Conservation (phyloP, 1,284 basidiomycete genomes). For the Cronartium quercuum region DNA sequence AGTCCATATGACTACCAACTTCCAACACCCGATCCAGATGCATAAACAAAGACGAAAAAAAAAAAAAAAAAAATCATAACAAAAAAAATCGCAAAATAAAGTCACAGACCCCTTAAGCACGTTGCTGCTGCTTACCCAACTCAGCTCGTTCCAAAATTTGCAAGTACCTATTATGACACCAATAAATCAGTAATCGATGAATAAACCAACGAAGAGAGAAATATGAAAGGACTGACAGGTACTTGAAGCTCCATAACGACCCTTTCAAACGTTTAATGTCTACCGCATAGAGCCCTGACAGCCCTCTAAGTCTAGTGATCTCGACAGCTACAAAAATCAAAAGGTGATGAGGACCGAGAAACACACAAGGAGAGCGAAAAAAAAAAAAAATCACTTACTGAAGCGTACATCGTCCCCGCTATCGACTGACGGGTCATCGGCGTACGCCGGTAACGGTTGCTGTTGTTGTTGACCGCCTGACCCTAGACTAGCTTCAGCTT, state of each 20-base stretch:
- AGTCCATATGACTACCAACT: too few relatives aligned
- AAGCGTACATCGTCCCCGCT: conserved; percentile 88
- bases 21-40: too few relatives aligned
- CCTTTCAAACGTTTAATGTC: conserved; percentile 86
- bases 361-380: conserved; percentile 50
- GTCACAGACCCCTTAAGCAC: too few relatives aligned
- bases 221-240: conserved; percentile 16
- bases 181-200: neutral
- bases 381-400: conserved; percentile 39
- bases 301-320: conserved; percentile 26
- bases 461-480: conserved; percentile 17
- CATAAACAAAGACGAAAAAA: too few relatives aligned
- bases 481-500: conserved; percentile 41
- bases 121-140: conserved; percentile 22
- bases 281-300: conserved; percentile 52
- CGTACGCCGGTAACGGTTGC: conserved; percentile 60
- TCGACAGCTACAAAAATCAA: conserved; percentile 8
- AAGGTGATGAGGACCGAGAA: conserved; percentile 57
- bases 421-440: conserved; percentile 63
- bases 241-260: conserved; percentile 87
- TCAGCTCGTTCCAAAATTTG: conserved; percentile 36
- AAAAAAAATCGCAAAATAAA: too few relatives aligned
- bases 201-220: neutral
- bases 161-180: conserved; percentile 18
- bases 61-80: neutral